Percentiles rank a stretch among this genome's conserved stretches.
Conservation (phyloP, 2,329 filamentous ascomycete species). For the Colletotrichum simmondsii region DNA sequence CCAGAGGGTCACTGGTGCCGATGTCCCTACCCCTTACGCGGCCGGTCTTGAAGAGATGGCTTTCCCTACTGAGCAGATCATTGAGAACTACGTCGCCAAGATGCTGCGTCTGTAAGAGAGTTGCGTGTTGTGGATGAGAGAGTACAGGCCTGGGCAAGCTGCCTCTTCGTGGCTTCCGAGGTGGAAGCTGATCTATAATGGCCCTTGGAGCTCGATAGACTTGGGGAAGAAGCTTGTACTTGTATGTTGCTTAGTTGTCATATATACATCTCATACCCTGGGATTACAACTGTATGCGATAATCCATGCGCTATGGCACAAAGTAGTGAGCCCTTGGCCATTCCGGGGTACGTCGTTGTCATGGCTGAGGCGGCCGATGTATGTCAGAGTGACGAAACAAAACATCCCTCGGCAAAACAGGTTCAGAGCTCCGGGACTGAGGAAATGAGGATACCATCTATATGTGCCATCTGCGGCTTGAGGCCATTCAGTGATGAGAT, state of each 20-base stretch:
- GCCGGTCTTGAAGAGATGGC: slow-evolving; percentile 92
- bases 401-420: neutral
- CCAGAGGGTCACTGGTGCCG: slow-evolving; percentile 93
- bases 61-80: slow-evolving; percentile 91
- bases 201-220: slow-evolving; percentile 29
- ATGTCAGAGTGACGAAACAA: neutral
- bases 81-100: slow-evolving; percentile 90
- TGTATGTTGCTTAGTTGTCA: slow-evolving; percentile 50
- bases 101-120: slow-evolving; percentile 77
- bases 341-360: neutral
- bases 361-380: neutral
- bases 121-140: neutral
- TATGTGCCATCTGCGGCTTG: neutral
- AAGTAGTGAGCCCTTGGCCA: neutral
- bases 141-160: slow-evolving; percentile 1
- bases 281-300: slow-evolving; percentile 22
- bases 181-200: slow-evolving; percentile 21
- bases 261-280: slow-evolving; percentile 46
- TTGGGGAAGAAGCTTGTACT: slow-evolving; percentile 46
- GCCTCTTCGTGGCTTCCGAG: slow-evolving; percentile 6
- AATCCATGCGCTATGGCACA: neutral
- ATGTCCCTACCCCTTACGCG: slow-evolving; percentile 97
- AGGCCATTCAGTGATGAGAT: neutral
- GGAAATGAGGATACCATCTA: neutral
- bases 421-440: neutral